Evolutionary conservation across 495 filamentous ascomycete genomes (phyloP).

Genomic region (Staphylotrichum longicolle): DNA sequence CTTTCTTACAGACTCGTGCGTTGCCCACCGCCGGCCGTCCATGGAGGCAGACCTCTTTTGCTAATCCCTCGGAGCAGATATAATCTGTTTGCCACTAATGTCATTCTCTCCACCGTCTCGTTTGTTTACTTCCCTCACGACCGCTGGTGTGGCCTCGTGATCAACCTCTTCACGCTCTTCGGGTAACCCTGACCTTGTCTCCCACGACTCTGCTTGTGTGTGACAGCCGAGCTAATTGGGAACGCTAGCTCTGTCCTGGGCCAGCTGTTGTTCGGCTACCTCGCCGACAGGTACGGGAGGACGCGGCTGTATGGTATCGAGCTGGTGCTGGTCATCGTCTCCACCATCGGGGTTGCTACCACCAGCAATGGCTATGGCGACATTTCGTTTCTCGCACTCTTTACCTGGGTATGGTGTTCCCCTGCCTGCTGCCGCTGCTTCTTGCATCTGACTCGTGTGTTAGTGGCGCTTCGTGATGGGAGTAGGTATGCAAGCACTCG

Average conservation of each 20-base stretch:
- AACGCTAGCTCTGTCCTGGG: constrained; percentile 47
- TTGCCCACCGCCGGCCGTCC: neutral
- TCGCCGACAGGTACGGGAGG: constrained; percentile 72
- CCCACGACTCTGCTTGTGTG: no score
- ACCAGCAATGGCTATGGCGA: constrained; percentile 54
- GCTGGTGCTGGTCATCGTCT: constrained; percentile 73
- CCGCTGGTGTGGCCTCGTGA: constrained; percentile 36
- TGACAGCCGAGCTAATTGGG: neutral
- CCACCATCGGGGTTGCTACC: constrained; percentile 66
- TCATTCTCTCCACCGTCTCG: constrained; percentile 59
- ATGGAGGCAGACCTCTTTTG: neutral
- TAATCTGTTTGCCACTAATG: constrained; percentile 65
- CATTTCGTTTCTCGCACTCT: constrained; percentile 38
- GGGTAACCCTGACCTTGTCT: constrained; percentile 41
- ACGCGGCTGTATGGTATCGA: constrained; percentile 79
- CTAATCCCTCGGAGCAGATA: constrained; percentile 24
- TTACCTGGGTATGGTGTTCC: constrained; percentile 31
- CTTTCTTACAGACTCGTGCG: constrained; percentile 67
- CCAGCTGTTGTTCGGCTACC: constrained; percentile 69
- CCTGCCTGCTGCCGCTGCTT: neutral
- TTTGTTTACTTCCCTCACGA: constrained; percentile 60
- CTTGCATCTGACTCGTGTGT: constrained; percentile 7
- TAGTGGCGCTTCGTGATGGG: constrained; percentile 43
- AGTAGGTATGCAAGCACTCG: constrained; percentile 26
- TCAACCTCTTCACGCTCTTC: constrained; percentile 60